Evolutionary conservation across 169 alveolate genomes (phyloP).

Genomic region (Plasmodium gonderi): DNA sequence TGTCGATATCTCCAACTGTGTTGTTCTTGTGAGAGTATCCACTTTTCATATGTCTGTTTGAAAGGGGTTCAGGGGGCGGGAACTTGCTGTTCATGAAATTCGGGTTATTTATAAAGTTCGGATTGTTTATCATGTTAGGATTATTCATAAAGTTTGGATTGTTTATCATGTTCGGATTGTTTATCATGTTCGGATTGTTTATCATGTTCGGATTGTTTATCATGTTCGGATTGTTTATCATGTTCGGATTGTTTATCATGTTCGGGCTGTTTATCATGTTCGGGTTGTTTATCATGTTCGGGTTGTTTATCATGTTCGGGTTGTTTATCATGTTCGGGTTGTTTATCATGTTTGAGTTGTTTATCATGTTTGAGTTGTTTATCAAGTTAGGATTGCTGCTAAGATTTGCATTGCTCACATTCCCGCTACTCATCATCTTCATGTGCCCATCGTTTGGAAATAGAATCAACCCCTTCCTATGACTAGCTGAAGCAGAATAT

Average conservation of each 20-base stretch:
- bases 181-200: background rate
- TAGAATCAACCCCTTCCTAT: background rate
- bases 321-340: background rate
- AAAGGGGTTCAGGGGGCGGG: background rate
- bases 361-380: background rate
- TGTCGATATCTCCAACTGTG: background rate
- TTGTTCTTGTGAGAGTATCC: background rate
- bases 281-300: background rate
- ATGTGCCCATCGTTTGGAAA: conserved; percentile 34
- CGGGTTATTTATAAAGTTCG: background rate
- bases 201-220: background rate
- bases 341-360: background rate
- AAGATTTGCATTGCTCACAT: background rate
- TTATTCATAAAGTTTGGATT: background rate
- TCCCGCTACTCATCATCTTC: conserved; percentile 5
- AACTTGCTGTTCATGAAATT: background rate
- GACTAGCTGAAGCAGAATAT: background rate
- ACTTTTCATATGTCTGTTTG: conserved; percentile 1
- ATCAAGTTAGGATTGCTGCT: background rate
- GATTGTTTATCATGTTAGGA: background rate
- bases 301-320: background rate
- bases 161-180: background rate
- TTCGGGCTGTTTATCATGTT: background rate
- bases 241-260: background rate
- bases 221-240: too few species aligned